These are phyloP conservation scores for Claviceps sp. DNA, from an alignment of 2,329 filamentous ascomycete genomes.

Conservation along the genomic window DNA sequence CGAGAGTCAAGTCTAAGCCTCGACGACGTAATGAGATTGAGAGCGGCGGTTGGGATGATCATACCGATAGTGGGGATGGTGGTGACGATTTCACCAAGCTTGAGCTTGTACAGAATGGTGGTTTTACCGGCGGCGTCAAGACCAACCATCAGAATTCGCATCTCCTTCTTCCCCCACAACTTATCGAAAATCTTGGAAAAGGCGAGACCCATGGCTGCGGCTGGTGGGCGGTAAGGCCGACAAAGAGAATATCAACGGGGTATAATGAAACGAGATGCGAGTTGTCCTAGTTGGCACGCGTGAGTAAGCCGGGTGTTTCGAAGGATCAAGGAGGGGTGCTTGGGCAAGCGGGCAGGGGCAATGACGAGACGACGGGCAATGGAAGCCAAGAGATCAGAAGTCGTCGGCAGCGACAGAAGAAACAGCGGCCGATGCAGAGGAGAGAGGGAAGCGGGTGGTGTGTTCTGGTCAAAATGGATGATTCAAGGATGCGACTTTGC, in stretches of 20 bases:
- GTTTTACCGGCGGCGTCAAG: constrained; percentile 99
- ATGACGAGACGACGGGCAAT: constrained; percentile 2
- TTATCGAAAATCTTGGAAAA: constrained; percentile 95
- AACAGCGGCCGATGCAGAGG: not conserved
- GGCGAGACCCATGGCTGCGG: constrained; percentile 88
- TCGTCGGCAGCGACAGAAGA: not conserved
- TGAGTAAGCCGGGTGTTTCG: constrained; percentile 12
- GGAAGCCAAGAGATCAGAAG: not conserved
- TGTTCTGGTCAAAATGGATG: not conserved
- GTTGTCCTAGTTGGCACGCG: constrained; percentile 17
- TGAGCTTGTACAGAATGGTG: constrained; percentile 99
- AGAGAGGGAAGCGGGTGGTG: not conserved
- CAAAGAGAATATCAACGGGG: constrained; percentile 1
- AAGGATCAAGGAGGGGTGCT: constrained; percentile 10
- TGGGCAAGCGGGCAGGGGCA: constrained; percentile 5
- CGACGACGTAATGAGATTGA: not conserved
- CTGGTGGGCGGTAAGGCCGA: constrained; percentile 21
- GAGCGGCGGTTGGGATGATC: constrained; percentile 15
- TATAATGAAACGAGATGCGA: constrained; percentile 2
- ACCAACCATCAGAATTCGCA: constrained; percentile 99
- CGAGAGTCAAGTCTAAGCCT: not conserved
- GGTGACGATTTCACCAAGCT: constrained; percentile 98
- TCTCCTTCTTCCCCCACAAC: constrained; percentile 99
- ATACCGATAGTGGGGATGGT: constrained; percentile 97
- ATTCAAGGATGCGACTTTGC: constrained; percentile 6